Percentiles rank a stretch among this genome's conserved stretches.
These are phyloP conservation scores for Plantago major DNA, from an alignment of 257 asterid species.

Conservation along the genomic window DNA sequence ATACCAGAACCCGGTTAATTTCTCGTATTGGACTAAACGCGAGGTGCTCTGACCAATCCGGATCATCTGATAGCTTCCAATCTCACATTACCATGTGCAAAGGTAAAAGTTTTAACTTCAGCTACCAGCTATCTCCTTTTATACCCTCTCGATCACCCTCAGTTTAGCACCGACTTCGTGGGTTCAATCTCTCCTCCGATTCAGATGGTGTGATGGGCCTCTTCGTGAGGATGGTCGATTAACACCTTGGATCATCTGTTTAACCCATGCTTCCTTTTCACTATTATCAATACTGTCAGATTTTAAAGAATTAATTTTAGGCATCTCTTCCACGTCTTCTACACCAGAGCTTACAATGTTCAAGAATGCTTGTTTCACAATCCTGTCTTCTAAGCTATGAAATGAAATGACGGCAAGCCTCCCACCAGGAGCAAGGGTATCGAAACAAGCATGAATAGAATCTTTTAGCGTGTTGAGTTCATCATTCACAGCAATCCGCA, in stretches of 20 bases:
- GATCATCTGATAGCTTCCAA: too few relatives aligned
- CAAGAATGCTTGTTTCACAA: constrained; percentile 85
- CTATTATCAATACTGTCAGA: constrained; percentile 1
- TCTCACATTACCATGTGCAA: background rate
- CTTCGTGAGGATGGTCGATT: constrained; percentile 61
- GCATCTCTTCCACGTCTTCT: constrained; percentile 24
- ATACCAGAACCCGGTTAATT: too few relatives aligned
- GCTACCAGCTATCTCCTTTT: constrained; percentile 18
- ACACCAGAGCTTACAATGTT: constrained; percentile 39
- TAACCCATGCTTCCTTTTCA: constrained; percentile 69
- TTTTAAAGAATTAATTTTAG: constrained; percentile 8
- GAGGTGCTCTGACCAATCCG: too few relatives aligned
- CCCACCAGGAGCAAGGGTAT: constrained; percentile 74
- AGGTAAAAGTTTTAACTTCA: background rate
- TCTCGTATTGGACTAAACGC: too few relatives aligned
- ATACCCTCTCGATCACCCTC: constrained; percentile 77
- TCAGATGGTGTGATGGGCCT: constrained; percentile 91
- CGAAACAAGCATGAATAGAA: constrained; percentile 58
- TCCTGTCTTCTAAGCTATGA: constrained; percentile 96
- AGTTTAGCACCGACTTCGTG: constrained; percentile 92
- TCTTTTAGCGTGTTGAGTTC: constrained; percentile 74
- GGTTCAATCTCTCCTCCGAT: constrained; percentile 73
- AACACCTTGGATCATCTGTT: constrained; percentile 55
- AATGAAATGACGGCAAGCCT: constrained; percentile 89
- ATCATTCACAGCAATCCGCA: constrained; percentile 91